Evolutionary conservation across 163 green algal genomes (phyloP).

Genomic region (Scenedesmus sp.): DNA sequence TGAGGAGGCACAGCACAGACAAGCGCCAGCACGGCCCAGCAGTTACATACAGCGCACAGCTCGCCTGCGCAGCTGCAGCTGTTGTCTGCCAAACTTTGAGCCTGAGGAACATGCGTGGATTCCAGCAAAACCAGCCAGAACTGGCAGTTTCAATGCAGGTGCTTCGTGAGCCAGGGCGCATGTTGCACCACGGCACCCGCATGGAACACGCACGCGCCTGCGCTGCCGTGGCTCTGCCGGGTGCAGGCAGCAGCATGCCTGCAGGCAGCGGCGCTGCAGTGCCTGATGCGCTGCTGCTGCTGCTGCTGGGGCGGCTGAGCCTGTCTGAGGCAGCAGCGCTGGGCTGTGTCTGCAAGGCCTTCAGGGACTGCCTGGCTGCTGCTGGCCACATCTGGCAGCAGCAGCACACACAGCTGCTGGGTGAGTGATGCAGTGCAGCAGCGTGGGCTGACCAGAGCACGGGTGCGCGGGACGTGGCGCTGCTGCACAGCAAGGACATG

Average conservation of each 20-base stretch:
- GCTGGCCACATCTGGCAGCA: background rate
- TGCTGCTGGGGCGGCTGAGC: background rate
- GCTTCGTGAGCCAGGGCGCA: too few relatives aligned
- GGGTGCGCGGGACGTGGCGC: background rate
- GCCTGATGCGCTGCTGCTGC: constrained; percentile 20
- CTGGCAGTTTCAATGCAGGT: too few relatives aligned
- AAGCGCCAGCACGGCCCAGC: too few relatives aligned
- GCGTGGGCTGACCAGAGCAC: background rate
- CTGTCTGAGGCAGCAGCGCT: background rate
- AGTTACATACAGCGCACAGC: too few relatives aligned
- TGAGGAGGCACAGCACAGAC: background rate
- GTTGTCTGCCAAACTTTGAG: too few relatives aligned
- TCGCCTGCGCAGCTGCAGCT: too few relatives aligned
- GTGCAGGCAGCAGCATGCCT: background rate
- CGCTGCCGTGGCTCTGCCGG: background rate
- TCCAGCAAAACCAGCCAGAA: too few relatives aligned
- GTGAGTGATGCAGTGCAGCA: background rate
- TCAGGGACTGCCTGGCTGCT: background rate
- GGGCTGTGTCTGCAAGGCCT: background rate
- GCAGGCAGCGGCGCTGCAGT: background rate
- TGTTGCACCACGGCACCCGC: too few relatives aligned
- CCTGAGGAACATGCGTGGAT: too few relatives aligned
- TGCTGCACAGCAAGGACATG: background rate
- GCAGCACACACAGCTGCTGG: constrained; percentile 11
- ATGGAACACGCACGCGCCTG: too few relatives aligned